These are phyloP conservation scores for Microdochium paspali DNA, from an alignment of 2,329 filamentous ascomycete genomes.

Conservation along the genomic window DNA sequence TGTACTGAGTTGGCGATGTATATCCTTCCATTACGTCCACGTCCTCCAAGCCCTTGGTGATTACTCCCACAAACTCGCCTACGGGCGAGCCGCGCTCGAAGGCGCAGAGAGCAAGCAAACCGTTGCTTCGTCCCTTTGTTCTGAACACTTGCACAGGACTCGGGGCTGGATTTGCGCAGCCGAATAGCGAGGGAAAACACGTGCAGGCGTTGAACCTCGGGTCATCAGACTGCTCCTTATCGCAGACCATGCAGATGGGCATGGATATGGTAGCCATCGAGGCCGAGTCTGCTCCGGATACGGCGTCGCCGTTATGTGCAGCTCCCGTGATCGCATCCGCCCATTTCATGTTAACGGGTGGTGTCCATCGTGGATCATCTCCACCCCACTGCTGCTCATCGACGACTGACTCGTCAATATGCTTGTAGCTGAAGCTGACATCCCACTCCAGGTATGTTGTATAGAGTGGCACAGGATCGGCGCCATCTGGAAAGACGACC, in stretches of 20 bases:
- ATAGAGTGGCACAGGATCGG: conserved; percentile 27
- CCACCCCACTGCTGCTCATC: conserved; percentile 37
- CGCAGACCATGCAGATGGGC: conserved; percentile 32
- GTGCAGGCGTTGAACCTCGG: conserved; percentile 35
- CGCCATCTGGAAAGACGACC: conserved; percentile 34
- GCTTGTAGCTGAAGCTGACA: conserved; percentile 33
- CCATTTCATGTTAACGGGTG: conserved; percentile 5
- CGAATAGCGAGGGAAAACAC: conserved; percentile 44
- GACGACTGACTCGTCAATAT: conserved; percentile 38
- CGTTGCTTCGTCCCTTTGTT: conserved; percentile 46
- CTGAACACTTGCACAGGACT: conserved; percentile 41
- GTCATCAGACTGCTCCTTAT: conserved; percentile 39
- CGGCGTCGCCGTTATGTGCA: background rate
- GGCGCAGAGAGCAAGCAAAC: conserved; percentile 32
- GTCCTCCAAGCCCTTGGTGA: conserved; percentile 40
- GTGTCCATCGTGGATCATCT: conserved; percentile 36
- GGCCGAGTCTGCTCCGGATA: conserved; percentile 11
- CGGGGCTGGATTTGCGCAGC: conserved; percentile 25
- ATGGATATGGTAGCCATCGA: conserved; percentile 6
- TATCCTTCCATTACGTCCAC: conserved; percentile 45
- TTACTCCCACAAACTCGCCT: conserved; percentile 44
- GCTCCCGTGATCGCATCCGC: background rate
- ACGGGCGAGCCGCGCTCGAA: conserved; percentile 43
- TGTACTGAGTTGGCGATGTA: conserved; percentile 8
- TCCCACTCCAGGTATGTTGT: conserved; percentile 37